These are phyloP conservation scores for Westerdykella ornata DNA, from an alignment of 2,329 filamentous ascomycete genomes.

Conservation along the genomic window DNA sequence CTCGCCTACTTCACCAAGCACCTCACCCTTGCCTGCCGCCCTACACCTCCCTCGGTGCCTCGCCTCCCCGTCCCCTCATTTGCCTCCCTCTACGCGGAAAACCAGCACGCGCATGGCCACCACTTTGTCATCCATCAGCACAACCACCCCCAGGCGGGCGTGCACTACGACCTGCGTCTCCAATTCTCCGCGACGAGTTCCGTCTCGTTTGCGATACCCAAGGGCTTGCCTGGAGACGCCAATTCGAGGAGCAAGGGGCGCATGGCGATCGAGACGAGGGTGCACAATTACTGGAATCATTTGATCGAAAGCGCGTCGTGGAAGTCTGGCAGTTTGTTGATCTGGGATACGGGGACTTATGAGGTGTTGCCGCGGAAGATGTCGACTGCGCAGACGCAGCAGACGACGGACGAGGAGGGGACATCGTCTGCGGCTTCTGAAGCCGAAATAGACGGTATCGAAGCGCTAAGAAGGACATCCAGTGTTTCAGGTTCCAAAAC, in stretches of 20 bases:
- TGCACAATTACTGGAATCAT: slow-evolving; percentile 33
- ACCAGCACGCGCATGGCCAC: slow-evolving; percentile 41
- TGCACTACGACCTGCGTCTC: slow-evolving; percentile 62
- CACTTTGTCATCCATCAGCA: slow-evolving; percentile 66
- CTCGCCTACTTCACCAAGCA: slow-evolving; percentile 44
- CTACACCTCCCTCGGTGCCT: slow-evolving; percentile 14
- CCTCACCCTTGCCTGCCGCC: slow-evolving; percentile 29
- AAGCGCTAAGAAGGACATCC: no score
- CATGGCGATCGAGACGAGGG: slow-evolving; percentile 43
- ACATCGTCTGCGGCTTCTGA: background rate
- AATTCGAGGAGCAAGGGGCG: slow-evolving; percentile 36
- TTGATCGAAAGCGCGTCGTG: slow-evolving; percentile 41
- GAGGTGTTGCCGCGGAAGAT: slow-evolving; percentile 27
- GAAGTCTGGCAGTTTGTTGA: slow-evolving; percentile 41
- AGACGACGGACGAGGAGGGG: slow-evolving; percentile 27
- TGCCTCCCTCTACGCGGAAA: slow-evolving; percentile 43
- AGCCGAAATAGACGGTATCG: background rate
- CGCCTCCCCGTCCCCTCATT: slow-evolving; percentile 41
- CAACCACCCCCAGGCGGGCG: slow-evolving; percentile 62
- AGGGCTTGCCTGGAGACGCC: slow-evolving; percentile 40
- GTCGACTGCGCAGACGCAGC: slow-evolving; percentile 6
- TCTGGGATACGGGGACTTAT: slow-evolving; percentile 44
- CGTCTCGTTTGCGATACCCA: slow-evolving; percentile 49
- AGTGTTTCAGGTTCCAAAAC: background rate
- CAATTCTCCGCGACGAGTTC: slow-evolving; percentile 64